Conservation (phyloP, 305 asterid species). For the Fraxinus floribunda region DNA sequence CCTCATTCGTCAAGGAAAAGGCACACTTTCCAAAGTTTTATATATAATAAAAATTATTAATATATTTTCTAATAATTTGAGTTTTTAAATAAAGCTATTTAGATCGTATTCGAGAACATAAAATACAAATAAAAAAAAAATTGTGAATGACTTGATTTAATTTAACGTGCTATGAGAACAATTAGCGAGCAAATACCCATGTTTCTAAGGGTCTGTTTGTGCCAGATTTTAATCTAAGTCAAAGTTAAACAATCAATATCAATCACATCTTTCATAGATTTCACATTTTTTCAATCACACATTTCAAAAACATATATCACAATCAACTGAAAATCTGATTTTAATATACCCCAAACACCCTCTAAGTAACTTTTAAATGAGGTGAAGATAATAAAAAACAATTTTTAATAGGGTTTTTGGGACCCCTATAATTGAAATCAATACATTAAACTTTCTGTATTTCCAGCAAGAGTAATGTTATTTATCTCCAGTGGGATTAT, state of each 20-base stretch:
- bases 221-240: too few relatives aligned
- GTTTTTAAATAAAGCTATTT: too few relatives aligned
- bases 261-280: too few relatives aligned
- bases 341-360: too few relatives aligned
- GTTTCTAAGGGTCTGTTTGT: neutral
- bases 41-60: neutral
- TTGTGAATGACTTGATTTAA: too few relatives aligned
- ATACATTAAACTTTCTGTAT: neutral
- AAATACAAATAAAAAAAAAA: neutral
- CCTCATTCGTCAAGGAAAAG: slow-evolving; percentile 14
- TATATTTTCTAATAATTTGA: neutral
- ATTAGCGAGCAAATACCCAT: neutral
- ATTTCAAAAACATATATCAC: too few relatives aligned
- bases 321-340: too few relatives aligned
- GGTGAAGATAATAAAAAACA: neutral
- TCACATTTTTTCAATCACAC: too few relatives aligned
- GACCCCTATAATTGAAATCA: neutral
- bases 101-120: neutral
- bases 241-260: too few relatives aligned
- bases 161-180: neutral
- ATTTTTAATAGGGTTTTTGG: neutral
- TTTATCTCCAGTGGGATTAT: too few relatives aligned
- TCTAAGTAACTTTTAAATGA: neutral
- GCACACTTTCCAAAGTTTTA: slow-evolving; percentile 12
- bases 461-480: too few relatives aligned